phyloP scores from a whole-genome alignment of 768 basidiomycete species.

The Termitomyces sp. region DNA sequence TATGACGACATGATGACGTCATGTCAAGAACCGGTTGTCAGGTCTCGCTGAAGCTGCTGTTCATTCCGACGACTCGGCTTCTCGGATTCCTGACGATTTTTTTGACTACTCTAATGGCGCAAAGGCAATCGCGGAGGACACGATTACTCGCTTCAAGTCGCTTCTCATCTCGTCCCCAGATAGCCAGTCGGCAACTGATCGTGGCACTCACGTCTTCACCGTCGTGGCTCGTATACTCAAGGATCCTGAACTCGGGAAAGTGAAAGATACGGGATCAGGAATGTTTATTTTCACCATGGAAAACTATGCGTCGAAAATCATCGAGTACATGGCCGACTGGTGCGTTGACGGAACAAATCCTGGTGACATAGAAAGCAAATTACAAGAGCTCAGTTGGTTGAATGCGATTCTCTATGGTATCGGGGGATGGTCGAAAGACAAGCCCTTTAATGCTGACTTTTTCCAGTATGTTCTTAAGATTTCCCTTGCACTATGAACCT shows the following conservation, averaged over 20 bases:
- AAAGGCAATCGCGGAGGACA: constrained; percentile 1
- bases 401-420: constrained; percentile 16
- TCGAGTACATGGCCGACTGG: constrained; percentile 13
- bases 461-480: constrained; percentile 7
- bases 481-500: neutral
- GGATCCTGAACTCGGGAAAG: constrained; percentile 14
- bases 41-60: constrained; percentile 55
- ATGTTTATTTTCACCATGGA: constrained; percentile 11
- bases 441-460: constrained; percentile 19
- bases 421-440: constrained; percentile 14
- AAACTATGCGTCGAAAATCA: constrained; percentile 5
- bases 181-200: neutral
- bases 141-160: constrained; percentile 10
- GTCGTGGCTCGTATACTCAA: constrained; percentile 14
- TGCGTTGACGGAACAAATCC: constrained; percentile 11
- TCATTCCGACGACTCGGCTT: constrained; percentile 29
- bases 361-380: constrained; percentile 10
- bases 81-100: constrained; percentile 14
- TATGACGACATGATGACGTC: constrained; percentile 2
- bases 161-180: neutral
- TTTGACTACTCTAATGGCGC: neutral
- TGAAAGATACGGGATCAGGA: constrained; percentile 4
- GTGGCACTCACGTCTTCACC: constrained; percentile 14
- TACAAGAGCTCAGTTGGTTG: constrained; percentile 17
- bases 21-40: constrained; percentile 14